phyloP scores from a whole-genome alignment of 768 basidiomycete species.

The Tricholoma terreum region DNA sequence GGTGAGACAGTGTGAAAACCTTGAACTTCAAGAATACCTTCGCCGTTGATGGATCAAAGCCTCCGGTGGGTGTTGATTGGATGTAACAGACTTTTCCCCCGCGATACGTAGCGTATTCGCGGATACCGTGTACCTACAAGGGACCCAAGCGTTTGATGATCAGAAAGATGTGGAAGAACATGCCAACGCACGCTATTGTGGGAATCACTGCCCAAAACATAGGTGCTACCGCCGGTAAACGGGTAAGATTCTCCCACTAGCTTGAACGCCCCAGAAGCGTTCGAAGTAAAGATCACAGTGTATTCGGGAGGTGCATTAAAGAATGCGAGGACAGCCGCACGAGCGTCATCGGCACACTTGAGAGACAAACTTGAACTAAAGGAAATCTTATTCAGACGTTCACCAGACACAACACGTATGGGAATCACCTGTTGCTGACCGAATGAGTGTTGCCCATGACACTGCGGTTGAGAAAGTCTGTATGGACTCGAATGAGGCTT shows the following conservation, averaged over 20 bases:
- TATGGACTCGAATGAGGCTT: slow-evolving; percentile 67
- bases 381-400: background rate
- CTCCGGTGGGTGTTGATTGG: slow-evolving; percentile 58
- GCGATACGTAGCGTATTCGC: slow-evolving; percentile 59
- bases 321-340: slow-evolving; percentile 70
- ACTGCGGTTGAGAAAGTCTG: slow-evolving; percentile 60
- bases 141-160: background rate
- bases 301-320: slow-evolving; percentile 75
- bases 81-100: slow-evolving; percentile 65
- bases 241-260: slow-evolving; percentile 81
- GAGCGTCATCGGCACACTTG: slow-evolving; percentile 63
- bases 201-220: slow-evolving; percentile 72
- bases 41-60: slow-evolving; percentile 54
- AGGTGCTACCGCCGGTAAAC: slow-evolving; percentile 53
- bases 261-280: slow-evolving; percentile 77
- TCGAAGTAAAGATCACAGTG: slow-evolving; percentile 78
- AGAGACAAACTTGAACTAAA: slow-evolving; percentile 69
- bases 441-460: slow-evolving; percentile 86
- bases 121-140: slow-evolving; percentile 62
- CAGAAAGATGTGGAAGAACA: background rate
- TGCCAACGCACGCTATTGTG: slow-evolving; percentile 66
- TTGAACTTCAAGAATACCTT: slow-evolving; percentile 43
- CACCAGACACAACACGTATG: slow-evolving; percentile 22
- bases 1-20: slow-evolving; percentile 11
- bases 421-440: slow-evolving; percentile 68